Percentiles rank a stretch among this genome's conserved stretches.
Conservation (phyloP, 1,284 basidiomycete species). For the Earliella scabrosa region DNA sequence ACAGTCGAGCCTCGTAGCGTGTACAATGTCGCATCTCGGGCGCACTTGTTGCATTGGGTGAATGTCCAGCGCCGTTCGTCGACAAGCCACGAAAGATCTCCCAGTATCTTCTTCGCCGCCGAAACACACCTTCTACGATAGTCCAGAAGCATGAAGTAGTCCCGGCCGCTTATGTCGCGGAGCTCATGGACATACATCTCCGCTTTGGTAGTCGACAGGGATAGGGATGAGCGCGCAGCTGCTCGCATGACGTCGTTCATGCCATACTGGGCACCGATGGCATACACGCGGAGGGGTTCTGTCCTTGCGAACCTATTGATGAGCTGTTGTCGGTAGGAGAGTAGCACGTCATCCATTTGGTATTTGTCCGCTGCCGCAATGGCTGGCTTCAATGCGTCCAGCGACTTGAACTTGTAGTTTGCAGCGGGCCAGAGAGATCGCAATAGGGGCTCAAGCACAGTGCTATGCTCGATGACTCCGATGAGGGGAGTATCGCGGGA, state of each 20-base stretch:
- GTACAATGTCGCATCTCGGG: background rate
- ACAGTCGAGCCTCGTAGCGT: background rate
- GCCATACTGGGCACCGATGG: background rate
- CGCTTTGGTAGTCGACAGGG: background rate
- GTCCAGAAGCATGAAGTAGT: conserved; percentile 13
- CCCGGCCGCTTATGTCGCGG: conserved; percentile 7
- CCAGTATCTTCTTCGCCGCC: background rate
- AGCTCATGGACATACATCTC: conserved; percentile 17
- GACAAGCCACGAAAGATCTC: background rate
- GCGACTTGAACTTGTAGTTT: background rate
- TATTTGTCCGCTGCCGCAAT: conserved; percentile 7
- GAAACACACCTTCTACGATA: conserved; percentile 3
- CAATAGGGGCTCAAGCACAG: background rate
- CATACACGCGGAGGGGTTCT: conserved; percentile 6
- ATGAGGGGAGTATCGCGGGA: background rate
- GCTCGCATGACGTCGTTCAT: background rate
- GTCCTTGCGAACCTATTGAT: background rate
- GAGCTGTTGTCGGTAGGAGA: background rate
- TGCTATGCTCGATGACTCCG: background rate
- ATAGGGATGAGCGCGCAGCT: background rate
- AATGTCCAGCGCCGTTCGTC: background rate
- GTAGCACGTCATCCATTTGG: conserved; percentile 1
- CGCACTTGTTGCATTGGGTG: background rate
- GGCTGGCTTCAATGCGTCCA: background rate
- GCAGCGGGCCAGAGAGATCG: background rate